Base-by-base conservation (phyloP, 208 protist genomes). In the Crithidia sp. region DNA sequence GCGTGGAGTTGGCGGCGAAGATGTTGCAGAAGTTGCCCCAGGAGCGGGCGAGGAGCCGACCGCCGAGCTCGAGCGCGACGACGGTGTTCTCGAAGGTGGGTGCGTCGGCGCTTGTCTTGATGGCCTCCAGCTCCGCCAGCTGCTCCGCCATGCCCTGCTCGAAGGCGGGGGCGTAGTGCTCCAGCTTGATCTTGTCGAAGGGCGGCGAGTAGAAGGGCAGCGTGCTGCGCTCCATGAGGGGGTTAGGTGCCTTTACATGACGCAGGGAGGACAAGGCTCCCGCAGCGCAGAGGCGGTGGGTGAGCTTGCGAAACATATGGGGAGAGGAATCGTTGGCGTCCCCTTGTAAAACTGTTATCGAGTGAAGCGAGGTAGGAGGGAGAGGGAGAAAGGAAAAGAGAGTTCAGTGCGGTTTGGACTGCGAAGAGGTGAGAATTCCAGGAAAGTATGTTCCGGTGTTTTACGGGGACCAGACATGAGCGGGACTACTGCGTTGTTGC, bases 41-140 rank as follows among this genome's bases (percentile, higher is more conserved):
- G 7, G 64, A 59, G 55, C 83, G 79, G 4, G 13, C 14, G 3
- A 91, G 77, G 53, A 67, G 44, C 19, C 12, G 45, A 3, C 86
- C 82, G 45, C 72, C 84, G 16, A 36, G 8, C 67, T 91, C 86
- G 2, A 91, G 71, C 8, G 77, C 73, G 19, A 74, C 71, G 17
- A 91, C 71, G 4, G 86, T 91, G 81, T 91, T 88, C 12, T 67
- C 76, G 40, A 91, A 89, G 12, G 86, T 82, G 7, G 86, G 71
- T 0, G 74, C 45, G 9, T 67, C 57, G 7, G 71, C 9, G 63
- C 52, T 66, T n/a, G 53, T 16, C 55, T 70, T 69, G 71, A 76
- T 76, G 40, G 61, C 65, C 17, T 55, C 59, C 17, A 91, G 74
- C 73, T 91, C 86, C 47, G 76, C 66, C 17, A 82, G 43, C 55